Base-by-base conservation (phyloP, 106 monocot species). In the Dendrobium huoshanense region DNA sequence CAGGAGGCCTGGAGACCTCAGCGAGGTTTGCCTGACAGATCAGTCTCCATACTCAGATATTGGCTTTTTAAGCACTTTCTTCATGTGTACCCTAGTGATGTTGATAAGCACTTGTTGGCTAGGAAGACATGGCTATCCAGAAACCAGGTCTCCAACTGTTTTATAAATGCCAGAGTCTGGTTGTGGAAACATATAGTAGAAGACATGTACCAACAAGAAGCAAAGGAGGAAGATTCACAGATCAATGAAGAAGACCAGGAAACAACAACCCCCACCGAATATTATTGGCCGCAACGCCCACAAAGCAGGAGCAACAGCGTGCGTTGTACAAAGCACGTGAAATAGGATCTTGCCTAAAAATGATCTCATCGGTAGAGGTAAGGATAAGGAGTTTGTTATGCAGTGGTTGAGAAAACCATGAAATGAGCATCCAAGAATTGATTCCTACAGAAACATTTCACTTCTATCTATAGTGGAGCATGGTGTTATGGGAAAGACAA, bases 81-180 rank as follows among this genome's bases (percentile, higher is more conserved):
- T 72, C 51, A 31, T 88, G 92, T 92, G 91, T 98, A 98, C 84
- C 94, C 98, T 43, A 95, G 91, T 86, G 94, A 98, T 88, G 98
- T 91, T 77, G 98, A 98, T 82, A 98, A 98, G 83, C 98, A 95
- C 87, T 77, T 98, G 87, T 87, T 98, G 83, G 92, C 98, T 19
- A 86, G 98, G 70, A 92, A 98, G 89, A 92, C 98, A 24, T 94
- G 94, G 18, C 74, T 98, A 80, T 95, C 98, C 65, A 95, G 92
- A 79, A 98, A 98, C 58, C 98, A 98, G 98, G 98, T 98, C n/a
- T 91, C 96, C 19, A 96, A 96, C 78, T 96, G 96, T 93, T 96
- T 96, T 83, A 96, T 96, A 73, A 96, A 96, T 78, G 96, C 96
- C 29, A 87, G 96, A 77, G 96, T 96, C 16, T 78, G 96, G 48